Evolutionary conservation across 495 filamentous ascomycete genomes (phyloP), one percentile per base, ranked within the genome.

Genomic region (Umbilicaria muhlenbergii): DNA sequence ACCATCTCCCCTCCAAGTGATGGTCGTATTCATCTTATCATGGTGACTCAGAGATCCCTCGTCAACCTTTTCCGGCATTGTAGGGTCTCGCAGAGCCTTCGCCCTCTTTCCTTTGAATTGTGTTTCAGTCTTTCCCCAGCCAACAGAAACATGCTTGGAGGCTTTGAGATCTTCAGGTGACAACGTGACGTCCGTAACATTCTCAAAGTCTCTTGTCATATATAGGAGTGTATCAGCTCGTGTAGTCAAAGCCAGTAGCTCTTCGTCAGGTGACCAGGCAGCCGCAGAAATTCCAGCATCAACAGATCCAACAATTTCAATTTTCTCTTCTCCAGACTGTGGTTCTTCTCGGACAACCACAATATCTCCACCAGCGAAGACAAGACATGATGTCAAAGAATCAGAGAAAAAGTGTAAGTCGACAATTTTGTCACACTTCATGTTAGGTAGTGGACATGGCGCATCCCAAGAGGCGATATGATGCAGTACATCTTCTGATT

Each of bases 71-170:
- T 95, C 89, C 0, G 91, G 91, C 42, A 98, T 80, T 15, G 91
- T 98, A 13, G 91, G 91, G 58, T 98, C 91, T 43, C 82, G 71
- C 33, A 96, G 70, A 24, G 83, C 83, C 57, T 86, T 91, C 32
- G 88, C 91, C 53, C 86, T 77, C 56, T 84, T 87, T 39, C 91
- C 91, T 55, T 94, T 82, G 55, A 98, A 98, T 62, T 98, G 91
- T 5, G 91, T 98, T 61, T 98, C 91, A 56, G 81, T 79, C 67
- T 96, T 96, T 47, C 91, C 91, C 91, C 91, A 98, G 41, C 91
- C 91, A 17, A 98, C 91, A 15, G 87, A 94, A 36, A 98, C 91
- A 73, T 98, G 91, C 58, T 83, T 86, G 1, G 91, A 96, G 1
- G 76, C 72, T 53, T 86, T 78, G 43, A 94, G 66, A 60, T 98